A percentile compares a stretch with the other conserved stretches of the same genome.
Conservation (phyloP, 345 rosid species). For the Populus alba region DNA sequence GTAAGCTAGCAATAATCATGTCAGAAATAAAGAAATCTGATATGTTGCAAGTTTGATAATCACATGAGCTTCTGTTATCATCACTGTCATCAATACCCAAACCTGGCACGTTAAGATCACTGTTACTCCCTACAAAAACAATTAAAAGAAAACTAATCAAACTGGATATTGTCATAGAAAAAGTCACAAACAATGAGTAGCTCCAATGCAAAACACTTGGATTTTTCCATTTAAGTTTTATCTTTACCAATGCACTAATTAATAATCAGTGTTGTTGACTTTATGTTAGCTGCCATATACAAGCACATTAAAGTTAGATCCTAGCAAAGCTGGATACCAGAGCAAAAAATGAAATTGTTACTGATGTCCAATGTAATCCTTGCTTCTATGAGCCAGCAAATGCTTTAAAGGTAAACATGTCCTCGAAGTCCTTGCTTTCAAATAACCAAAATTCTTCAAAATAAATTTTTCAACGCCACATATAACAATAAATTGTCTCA, state of each 20-base stretch:
- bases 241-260: not conserved
- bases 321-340: not conserved
- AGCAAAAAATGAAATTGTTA: not conserved
- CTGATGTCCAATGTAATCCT: not conserved
- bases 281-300: not conserved
- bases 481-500: not conserved
- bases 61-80: slow-evolving; percentile 36
- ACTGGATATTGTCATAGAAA: not conserved
- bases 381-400: not conserved
- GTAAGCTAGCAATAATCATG: slow-evolving; percentile 55
- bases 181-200: not conserved
- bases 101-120: slow-evolving; percentile 22
- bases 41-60: slow-evolving; percentile 51
- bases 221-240: not conserved
- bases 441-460: not conserved
- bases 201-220: not conserved
- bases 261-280: not conserved
- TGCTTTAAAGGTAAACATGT: not conserved
- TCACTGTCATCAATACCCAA: slow-evolving; percentile 36
- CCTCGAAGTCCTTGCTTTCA: not conserved
- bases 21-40: slow-evolving; percentile 63
- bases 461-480: not conserved
- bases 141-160: not conserved
- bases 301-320: not conserved
- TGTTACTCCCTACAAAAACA: slow-evolving; percentile 29